Conservation (phyloP, 441 rosid species). For the Populus trichocarpa region DNA sequence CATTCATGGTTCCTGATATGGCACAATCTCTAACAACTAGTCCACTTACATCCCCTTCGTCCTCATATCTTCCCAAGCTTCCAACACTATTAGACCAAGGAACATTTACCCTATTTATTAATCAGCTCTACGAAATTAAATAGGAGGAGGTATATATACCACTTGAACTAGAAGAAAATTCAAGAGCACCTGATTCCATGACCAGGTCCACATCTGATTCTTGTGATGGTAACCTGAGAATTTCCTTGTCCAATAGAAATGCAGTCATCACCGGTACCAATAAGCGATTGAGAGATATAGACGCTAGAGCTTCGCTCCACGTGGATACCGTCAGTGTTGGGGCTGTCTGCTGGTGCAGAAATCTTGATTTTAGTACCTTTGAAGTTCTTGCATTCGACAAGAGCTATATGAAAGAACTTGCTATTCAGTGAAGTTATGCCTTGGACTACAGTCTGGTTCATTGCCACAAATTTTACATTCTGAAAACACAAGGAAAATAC, state of each 20-base stretch:
- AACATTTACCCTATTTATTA: neutral
- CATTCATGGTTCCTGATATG: conserved; percentile 6
- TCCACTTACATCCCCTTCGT: conserved; percentile 8
- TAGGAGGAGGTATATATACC: neutral
- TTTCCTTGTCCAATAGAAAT: neutral
- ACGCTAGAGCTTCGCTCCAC: conserved; percentile 28
- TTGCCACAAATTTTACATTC: conserved; percentile 53
- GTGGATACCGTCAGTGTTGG: conserved; percentile 51
- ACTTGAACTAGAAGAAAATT: neutral
- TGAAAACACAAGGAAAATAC: conserved; percentile 15
- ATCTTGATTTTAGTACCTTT: conserved; percentile 43
- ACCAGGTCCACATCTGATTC: neutral
- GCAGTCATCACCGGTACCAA: neutral
- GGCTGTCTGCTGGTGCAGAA: conserved; percentile 46
- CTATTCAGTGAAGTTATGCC: conserved; percentile 51
- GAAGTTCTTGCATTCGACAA: conserved; percentile 39
- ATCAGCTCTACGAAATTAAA: neutral
- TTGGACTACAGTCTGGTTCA: conserved; percentile 35
- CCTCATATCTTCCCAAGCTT: conserved; percentile 7
- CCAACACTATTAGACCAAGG: conserved; percentile 5
- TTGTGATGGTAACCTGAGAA: neutral
- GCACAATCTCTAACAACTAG: conserved; percentile 1
- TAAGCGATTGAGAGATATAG: neutral
- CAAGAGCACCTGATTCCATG: neutral
- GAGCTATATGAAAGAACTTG: conserved; percentile 59